Percentiles rank a stretch among this genome's conserved stretches.
Evolutionary conservation across 2,329 filamentous ascomycete species (phyloP).

Genomic region (Cladosporium sphaerospermum): DNA sequence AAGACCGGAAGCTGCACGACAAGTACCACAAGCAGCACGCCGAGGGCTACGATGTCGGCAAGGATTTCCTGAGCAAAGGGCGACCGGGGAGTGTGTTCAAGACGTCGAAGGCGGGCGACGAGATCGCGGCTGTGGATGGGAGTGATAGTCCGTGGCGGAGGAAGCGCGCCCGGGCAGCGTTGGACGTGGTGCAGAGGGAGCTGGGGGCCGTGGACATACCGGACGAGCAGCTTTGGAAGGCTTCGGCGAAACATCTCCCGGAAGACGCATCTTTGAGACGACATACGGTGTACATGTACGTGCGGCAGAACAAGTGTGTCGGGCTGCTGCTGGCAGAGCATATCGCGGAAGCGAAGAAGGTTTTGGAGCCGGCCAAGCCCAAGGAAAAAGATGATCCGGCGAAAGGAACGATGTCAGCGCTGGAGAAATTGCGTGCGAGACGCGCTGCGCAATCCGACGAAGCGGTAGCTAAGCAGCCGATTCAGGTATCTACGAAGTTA

Average conservation of each 20-base stretch:
- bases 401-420: slow-evolving; percentile 1
- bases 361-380: slow-evolving; percentile 32
- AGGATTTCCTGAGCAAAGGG: slow-evolving; percentile 46
- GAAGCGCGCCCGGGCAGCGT: slow-evolving; percentile 47
- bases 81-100: slow-evolving; percentile 13
- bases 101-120: slow-evolving; percentile 33
- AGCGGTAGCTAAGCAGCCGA: slow-evolving; percentile 11
- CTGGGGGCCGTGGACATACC: slow-evolving; percentile 55
- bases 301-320: slow-evolving; percentile 56
- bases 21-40: slow-evolving; percentile 58
- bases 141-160: slow-evolving; percentile 47
- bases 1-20: slow-evolving; percentile 57
- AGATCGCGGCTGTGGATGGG: slow-evolving; percentile 53
- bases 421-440: slow-evolving; percentile 11
- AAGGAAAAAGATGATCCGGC: neutral
- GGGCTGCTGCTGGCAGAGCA: slow-evolving; percentile 57
- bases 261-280: slow-evolving; percentile 22
- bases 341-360: slow-evolving; percentile 51
- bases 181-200: slow-evolving; percentile 58
- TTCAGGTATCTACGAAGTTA: slow-evolving; percentile 17
- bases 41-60: slow-evolving; percentile 56
- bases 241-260: slow-evolving; percentile 29
- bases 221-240: slow-evolving; percentile 53
- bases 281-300: slow-evolving; percentile 57
- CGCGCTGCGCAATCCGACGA: slow-evolving; percentile 11